Base-by-base conservation (phyloP, 768 basidiomycete genomes). In the Psilocybe subaeruginosa region DNA sequence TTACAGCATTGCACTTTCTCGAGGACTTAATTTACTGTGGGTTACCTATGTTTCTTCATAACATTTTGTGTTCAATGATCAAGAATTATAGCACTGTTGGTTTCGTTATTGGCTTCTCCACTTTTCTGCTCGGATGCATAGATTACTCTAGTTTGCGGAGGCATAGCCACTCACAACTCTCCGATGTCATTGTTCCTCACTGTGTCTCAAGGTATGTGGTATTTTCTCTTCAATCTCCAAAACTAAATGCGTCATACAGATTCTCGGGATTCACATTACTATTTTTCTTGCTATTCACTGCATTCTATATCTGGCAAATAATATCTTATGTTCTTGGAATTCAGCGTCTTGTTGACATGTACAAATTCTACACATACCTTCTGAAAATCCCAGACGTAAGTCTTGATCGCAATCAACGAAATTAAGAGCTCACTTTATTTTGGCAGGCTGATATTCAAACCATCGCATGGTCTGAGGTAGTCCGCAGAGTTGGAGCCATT, bases 101-200 rank as follows among this genome's bases (percentile, higher is more conserved):
- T 49, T 99, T 99, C 76, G 97, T 99, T 54, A 98, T 99, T 68
- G 86, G 84, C n/a, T 99, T 99, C 76, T 97, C 97, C 11, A 97
- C 96, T 8, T 99, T 99, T 73, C 80, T 99, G 11, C 75, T 97
- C 5, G 93, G 95, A 12, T 99, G 97, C 74, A 84, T 99, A 63
- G 95, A 99, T 73, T 99, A 97, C 73, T 87, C 90, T 37, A 83
- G 83, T 41, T 84, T 99, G 60, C 84, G 84, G 59, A 85, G 82
- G 17, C 88, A 90, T 59, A 82, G 85, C 29, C 80, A 85, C 45
- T 87, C 84, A 23, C 84, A 81, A 63, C 81, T 99, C 45, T 85
- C 89, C 2, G 90, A 97, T 55, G 89, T 94, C 16, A 80, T 99
- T 30, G 87, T 99, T 14, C 80, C 83, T 17, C 89, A 80, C 56